Percentiles rank a stretch among this genome's conserved stretches.
Conservation (phyloP, 2,329 filamentous ascomycete genomes). For the Hyphodiscus sp. region DNA sequence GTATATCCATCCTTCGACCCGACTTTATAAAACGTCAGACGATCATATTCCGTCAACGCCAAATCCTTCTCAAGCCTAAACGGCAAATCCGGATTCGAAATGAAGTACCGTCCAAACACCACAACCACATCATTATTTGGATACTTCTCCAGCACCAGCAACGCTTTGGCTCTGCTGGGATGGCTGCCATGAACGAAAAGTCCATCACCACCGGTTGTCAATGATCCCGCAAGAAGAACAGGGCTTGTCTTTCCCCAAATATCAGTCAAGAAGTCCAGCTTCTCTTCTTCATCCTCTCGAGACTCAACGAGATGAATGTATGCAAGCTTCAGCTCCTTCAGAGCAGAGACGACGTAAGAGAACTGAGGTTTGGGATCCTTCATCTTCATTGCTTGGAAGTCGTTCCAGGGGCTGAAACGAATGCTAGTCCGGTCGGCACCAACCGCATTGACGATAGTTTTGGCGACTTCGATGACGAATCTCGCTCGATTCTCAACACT, state of each 20-base stretch:
- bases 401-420: constrained; percentile 53
- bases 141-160: constrained; percentile 33
- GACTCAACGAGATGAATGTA: constrained; percentile 59
- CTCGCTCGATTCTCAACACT: constrained; percentile 43
- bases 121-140: constrained; percentile 31
- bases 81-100: constrained; percentile 40
- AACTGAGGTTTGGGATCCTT: constrained; percentile 57
- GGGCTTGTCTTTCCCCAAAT: constrained; percentile 38
- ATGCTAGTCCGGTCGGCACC: constrained; percentile 49
- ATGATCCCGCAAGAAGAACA: constrained; percentile 45
- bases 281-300: constrained; percentile 31
- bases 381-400: constrained; percentile 60
- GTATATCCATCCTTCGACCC: constrained; percentile 31
- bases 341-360: constrained; percentile 44
- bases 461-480: constrained; percentile 46
- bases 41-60: constrained; percentile 34
- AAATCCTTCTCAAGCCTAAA: constrained; percentile 36
- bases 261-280: constrained; percentile 38
- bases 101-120: constrained; percentile 39
- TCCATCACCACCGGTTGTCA: constrained; percentile 19
- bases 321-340: constrained; percentile 47
- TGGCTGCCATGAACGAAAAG: neutral
- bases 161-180: constrained; percentile 33
- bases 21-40: constrained; percentile 31
- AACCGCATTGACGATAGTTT: constrained; percentile 42